Base-by-base conservation (phyloP, 2,329 filamentous ascomycete species). In the Aspergillus puulaauensis region DNA sequence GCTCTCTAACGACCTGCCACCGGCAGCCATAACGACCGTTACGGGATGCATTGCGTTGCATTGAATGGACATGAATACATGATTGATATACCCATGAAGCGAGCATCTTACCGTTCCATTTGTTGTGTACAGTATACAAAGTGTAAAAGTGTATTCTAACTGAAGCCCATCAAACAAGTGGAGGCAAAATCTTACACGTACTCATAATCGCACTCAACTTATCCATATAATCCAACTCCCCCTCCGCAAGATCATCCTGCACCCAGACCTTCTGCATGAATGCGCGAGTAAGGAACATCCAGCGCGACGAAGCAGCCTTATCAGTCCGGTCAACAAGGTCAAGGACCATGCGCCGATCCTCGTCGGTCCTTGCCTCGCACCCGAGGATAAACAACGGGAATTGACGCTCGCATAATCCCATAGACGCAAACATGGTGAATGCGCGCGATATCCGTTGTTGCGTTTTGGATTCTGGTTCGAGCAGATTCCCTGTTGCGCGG, bases 191-290 rank as follows among this genome's bases (percentile, higher is more conserved):
- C 23, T 14, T 61, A 54, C 58, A 60, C 27, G 39, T 27, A 27
- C 58, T 54, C 23, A 60, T 52, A 23, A 60, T 27, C 3, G 47
- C 51, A 15, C 27, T 52, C 52, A 60, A 15, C 27, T 55, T 60
- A 8, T 52, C 37, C 47, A 11, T 14, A 46, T 60, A 60, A 40
- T 55, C 44, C 27, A 58, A 9, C 17, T 14, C 35, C 12, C 55
- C 47, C 12, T 43, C 31, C 4, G 59, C 56, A 50, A 61, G 56
- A 40, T 58, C 59, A 44, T 61, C 52, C 52, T 61, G 59, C 11
- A 53, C 52, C 59, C 59, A 61, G n/a, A 56, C 37, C 2, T 37
- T 24, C 52, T 56, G 21, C 1, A 58, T 56, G 39, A 61, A 40
- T 15, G 3, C 45, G 12, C 31, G 43, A 3, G 49, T 46, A 12